These are phyloP conservation scores for Murraya paniculata DNA, from an alignment of 345 rosid species.

Conservation along the genomic window DNA sequence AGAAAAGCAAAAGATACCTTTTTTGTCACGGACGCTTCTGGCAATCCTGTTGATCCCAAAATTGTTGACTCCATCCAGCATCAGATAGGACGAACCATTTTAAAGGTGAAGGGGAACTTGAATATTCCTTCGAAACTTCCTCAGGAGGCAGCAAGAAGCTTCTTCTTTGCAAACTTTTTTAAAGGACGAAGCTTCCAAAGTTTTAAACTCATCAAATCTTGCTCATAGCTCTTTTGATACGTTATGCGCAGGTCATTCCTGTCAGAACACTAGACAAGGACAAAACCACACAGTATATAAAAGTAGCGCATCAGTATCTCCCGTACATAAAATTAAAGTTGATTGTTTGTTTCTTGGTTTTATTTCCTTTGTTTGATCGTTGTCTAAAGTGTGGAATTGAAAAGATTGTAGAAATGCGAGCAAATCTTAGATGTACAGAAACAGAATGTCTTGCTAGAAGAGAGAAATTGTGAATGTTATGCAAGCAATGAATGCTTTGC, in stretches of 20 bases:
- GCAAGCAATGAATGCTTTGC: not conserved
- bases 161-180: slow-evolving; percentile 46
- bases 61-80: slow-evolving; percentile 42
- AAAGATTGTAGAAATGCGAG: not conserved
- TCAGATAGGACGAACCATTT: slow-evolving; percentile 43
- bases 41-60: slow-evolving; percentile 44
- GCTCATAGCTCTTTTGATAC: slow-evolving; percentile 16
- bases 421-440: slow-evolving; percentile 1
- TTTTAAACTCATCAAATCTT: slow-evolving; percentile 45
- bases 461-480: not conserved
- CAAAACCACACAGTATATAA: not conserved
- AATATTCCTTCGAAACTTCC: slow-evolving; percentile 25
- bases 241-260: not conserved
- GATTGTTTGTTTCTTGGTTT: not conserved
- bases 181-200: slow-evolving; percentile 42
- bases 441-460: not conserved
- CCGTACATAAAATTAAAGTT: not conserved
- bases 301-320: not conserved
- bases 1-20: slow-evolving; percentile 53
- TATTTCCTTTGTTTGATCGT: not conserved
- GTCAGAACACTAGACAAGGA: not conserved
- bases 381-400: not conserved
- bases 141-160: slow-evolving; percentile 37
- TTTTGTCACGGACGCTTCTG: slow-evolving; percentile 51
- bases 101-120: slow-evolving; percentile 42